Evolutionary conservation across 345 rosid genomes (phyloP), one percentile per base, ranked within the genome.

Genomic region (Arabidopsis suecica): DNA sequence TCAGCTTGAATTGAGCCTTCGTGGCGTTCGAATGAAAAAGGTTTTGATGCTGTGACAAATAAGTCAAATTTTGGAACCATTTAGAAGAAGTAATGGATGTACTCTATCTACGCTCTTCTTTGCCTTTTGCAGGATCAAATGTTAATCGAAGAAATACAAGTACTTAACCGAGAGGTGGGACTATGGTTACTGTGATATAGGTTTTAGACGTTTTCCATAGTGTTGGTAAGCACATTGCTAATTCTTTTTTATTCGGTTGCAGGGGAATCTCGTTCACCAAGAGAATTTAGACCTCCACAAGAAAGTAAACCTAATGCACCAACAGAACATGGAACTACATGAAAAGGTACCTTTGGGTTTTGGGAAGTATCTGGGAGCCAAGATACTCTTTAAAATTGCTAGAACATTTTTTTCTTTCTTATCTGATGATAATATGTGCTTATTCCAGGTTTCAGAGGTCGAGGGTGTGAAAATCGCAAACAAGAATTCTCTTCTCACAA

Each of bases 1-100:
- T 76, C 86, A 88, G 78, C 83, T 92, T 34, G 94, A 90, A 58
- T 78, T 77, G 74, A 88, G 97, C 70, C 79, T 89, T 68, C 86
- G 81, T 67, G 84, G 86, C 6, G 82, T 92, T 61, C 88, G 90
- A 10, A 28, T 44, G 76, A 91, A 80, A 73, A 91, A 89, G 96
- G 97, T 83, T 37, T 45, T 58, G 42, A 73, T 25, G 59, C 34
- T 53, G 6, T 13, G 53, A 47, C 36, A 22, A 41, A 23, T 7
- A 64, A 48, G 40, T 48, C 20, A 14, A 33, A 38, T 13, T 41
- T 55, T 34, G 8, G 9, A 1, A 60, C 54, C 60, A 18, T n/a
- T 48, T 50, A 12, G 42, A 18, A 42, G 28, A 22, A 6, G 53
- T 51, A 59, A 44, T 69, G 6, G 14, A 3, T 59, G 5, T 61